phyloP scores from a whole-genome alignment of 768 basidiomycete species.

The Trametes cubensis region DNA sequence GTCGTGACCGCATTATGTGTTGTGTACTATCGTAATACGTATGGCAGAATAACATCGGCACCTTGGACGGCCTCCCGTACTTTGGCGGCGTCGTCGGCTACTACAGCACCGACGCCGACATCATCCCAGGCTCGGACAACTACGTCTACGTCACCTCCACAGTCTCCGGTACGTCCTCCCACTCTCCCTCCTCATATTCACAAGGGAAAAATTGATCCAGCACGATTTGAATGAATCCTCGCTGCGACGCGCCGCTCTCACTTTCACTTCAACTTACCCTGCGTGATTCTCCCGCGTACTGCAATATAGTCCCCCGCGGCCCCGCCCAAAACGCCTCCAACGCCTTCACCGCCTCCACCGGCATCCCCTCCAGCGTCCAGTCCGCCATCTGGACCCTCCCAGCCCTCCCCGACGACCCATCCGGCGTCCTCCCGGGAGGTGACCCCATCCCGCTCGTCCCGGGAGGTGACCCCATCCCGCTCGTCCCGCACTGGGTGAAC shows the following conservation, averaged over 20 bases:
- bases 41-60: too few species aligned
- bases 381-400: conserved; percentile 31
- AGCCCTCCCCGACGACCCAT: too few species aligned
- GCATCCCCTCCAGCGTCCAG: conserved; percentile 17
- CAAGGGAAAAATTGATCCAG: too few species aligned
- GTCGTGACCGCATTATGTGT: too few species aligned
- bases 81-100: conserved; percentile 23
- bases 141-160: conserved; percentile 25
- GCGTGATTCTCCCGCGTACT: not conserved
- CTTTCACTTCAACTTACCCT: not conserved
- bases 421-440: too few species aligned
- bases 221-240: too few species aligned
- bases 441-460: too few species aligned
- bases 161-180: conserved; percentile 8
- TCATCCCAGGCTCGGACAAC: conserved; percentile 16
- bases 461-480: not conserved
- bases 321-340: conserved; percentile 16
- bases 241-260: too few species aligned
- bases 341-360: conserved; percentile 27
- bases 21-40: too few species aligned
- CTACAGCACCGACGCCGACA: conserved; percentile 9
- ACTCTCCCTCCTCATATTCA: too few species aligned
- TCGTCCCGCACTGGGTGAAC: conserved; percentile 26
- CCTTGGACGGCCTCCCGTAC: conserved; percentile 19
- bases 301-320: conserved; percentile 10